A percentile compares a stretch with the other conserved stretches of the same genome.
These are phyloP conservation scores for Spiraea crenata DNA, from an alignment of 331 rosid species.

Conservation along the genomic window DNA sequence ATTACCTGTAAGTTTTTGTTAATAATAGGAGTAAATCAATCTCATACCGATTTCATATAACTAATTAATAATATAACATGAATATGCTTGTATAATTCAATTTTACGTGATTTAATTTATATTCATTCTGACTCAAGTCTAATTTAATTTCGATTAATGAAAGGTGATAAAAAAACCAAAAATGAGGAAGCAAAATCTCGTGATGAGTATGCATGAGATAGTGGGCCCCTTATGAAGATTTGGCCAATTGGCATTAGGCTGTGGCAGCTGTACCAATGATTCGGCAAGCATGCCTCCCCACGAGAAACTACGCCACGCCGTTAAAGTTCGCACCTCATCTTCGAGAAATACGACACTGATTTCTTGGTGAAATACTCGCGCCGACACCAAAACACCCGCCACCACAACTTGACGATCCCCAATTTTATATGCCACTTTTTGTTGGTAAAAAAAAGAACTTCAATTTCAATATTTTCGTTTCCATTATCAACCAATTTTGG, in stretches of 20 bases:
- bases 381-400: slow-evolving; percentile 10
- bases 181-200: slow-evolving; percentile 10
- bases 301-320: slow-evolving; percentile 8
- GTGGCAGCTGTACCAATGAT: slow-evolving; percentile 45
- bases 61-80: too few species aligned
- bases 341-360: slow-evolving; percentile 19
- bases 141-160: too few species aligned
- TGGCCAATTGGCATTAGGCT: slow-evolving; percentile 21
- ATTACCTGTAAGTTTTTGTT: too few species aligned
- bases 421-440: slow-evolving; percentile 1
- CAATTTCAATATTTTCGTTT: too few species aligned
- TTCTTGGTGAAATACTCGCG: neutral
- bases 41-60: too few species aligned
- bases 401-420: neutral
- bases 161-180: neutral
- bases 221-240: slow-evolving; percentile 28
- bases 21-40: too few species aligned
- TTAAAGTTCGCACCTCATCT: neutral
- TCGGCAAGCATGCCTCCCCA: slow-evolving; percentile 15
- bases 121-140: too few species aligned
- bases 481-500: too few species aligned
- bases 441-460: neutral
- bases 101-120: too few species aligned
- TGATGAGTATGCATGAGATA: neutral
- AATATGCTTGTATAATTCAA: too few species aligned